phyloP scores from a whole-genome alignment of 345 rosid genomes.

The Litchi chinensis region DNA sequence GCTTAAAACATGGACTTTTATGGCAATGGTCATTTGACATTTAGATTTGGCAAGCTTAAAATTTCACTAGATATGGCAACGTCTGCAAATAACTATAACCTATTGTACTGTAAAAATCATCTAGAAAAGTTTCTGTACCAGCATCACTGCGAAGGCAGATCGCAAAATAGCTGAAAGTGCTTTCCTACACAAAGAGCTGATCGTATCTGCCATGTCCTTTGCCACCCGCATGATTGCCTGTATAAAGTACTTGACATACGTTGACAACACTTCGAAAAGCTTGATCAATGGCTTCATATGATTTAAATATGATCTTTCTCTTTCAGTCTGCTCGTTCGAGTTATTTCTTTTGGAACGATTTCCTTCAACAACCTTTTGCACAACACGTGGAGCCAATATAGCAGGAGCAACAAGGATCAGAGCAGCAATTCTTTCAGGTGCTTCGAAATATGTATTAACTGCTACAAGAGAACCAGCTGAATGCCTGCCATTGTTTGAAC shows the following conservation, averaged over 20 bases:
- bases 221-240: conserved; percentile 37
- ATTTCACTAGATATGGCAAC: neutral
- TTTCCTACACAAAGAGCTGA: conserved; percentile 62
- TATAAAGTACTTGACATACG: conserved; percentile 32
- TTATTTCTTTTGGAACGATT: conserved; percentile 25
- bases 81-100: neutral
- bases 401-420: conserved; percentile 91
- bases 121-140: conserved; percentile 48
- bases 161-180: conserved; percentile 57
- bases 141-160: conserved; percentile 64
- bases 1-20: too few species aligned
- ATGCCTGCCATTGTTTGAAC: conserved; percentile 48
- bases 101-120: neutral
- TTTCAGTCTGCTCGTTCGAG: conserved; percentile 23
- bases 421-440: conserved; percentile 88
- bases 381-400: conserved; percentile 62
- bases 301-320: conserved; percentile 26
- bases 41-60: too few species aligned
- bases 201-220: conserved; percentile 53
- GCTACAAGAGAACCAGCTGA: conserved; percentile 92
- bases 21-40: too few species aligned
- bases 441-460: conserved; percentile 77
- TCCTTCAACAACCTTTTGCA: conserved; percentile 29
- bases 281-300: conserved; percentile 29
- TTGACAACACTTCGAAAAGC: conserved; percentile 41